Evolutionary conservation across 768 basidiomycete species (phyloP).

Genomic region (Cyclocybe cylindracea): DNA sequence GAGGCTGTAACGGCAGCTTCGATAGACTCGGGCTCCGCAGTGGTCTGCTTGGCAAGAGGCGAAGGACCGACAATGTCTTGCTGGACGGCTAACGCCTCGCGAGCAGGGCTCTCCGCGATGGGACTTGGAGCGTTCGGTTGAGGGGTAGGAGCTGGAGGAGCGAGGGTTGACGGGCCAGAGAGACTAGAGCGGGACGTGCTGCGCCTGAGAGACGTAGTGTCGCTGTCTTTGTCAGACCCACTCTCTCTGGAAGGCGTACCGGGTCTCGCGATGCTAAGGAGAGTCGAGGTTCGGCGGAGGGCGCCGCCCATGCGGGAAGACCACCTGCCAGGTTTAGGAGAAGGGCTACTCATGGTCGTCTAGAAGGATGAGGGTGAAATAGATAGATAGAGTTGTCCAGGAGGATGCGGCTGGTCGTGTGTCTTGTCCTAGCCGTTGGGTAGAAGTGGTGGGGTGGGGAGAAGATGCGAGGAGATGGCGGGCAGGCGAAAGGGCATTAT

Average conservation of each 20-base stretch:
- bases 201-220: conserved; percentile 21
- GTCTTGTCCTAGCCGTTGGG: too few relatives aligned
- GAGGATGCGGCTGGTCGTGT: too few relatives aligned
- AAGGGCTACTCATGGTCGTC: conserved; percentile 27
- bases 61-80: conserved; percentile 37
- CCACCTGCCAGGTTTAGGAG: conserved; percentile 37
- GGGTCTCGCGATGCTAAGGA: conserved; percentile 44
- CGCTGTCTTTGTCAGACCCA: conserved; percentile 24
- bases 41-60: conserved; percentile 37
- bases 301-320: conserved; percentile 56
- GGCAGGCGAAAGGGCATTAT: conserved; percentile 28
- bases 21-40: conserved; percentile 10
- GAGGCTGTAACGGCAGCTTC: conserved; percentile 1
- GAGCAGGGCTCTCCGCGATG: conserved; percentile 68
- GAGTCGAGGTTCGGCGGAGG: conserved; percentile 62
- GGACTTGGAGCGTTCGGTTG: conserved; percentile 30
- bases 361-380: too few relatives aligned
- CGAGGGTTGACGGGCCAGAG: conserved; percentile 13
- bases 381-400: too few relatives aligned
- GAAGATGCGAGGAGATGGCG: conserved; percentile 1
- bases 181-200: conserved; percentile 20
- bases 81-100: conserved; percentile 46
- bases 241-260: conserved; percentile 17
- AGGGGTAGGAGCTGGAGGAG: conserved; percentile 18
- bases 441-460: conserved; percentile 2